A percentile compares a stretch with the other conserved stretches of the same genome.
Evolutionary conservation across 1,139 yeast genomes (phyloP).

Genomic region (Yamadazyma sp.): DNA sequence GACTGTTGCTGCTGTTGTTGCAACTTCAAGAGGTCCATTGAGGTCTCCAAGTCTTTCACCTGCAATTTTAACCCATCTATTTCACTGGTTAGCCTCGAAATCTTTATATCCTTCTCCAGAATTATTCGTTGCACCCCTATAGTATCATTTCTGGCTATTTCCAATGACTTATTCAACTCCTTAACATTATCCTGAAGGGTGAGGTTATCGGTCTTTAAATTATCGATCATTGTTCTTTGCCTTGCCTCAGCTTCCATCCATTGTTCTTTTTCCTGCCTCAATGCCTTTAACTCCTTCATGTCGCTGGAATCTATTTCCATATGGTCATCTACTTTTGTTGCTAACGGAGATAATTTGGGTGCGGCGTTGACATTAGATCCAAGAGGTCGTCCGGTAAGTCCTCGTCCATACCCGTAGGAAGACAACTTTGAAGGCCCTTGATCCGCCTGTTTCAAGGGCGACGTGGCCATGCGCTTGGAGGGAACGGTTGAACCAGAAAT

Average conservation of each 20-base stretch:
- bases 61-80: constrained; percentile 53
- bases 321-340: constrained; percentile 3
- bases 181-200: constrained; percentile 43
- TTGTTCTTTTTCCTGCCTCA: constrained; percentile 51
- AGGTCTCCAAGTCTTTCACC: constrained; percentile 52
- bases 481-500: constrained; percentile 44
- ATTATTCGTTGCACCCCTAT: constrained; percentile 57
- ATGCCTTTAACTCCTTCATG: constrained; percentile 48
- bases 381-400: constrained; percentile 40
- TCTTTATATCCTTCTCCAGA: constrained; percentile 68
- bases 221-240: constrained; percentile 35
- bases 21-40: constrained; percentile 45
- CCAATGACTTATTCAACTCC: constrained; percentile 33
- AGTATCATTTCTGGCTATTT: constrained; percentile 45
- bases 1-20: constrained; percentile 18
- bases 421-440: constrained; percentile 27
- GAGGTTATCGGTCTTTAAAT: constrained; percentile 44
- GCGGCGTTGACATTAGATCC: constrained; percentile 18
- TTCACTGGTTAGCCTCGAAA: constrained; percentile 59
- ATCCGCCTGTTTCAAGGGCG: constrained; percentile 56
- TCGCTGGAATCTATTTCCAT: constrained; percentile 24
- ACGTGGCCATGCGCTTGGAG: constrained; percentile 63
- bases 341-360: constrained; percentile 13
- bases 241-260: constrained; percentile 52
- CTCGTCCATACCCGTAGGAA: constrained; percentile 26